Conservation (phyloP, 2,329 filamentous ascomycete species). For the Hymenoscyphus linearis region DNA sequence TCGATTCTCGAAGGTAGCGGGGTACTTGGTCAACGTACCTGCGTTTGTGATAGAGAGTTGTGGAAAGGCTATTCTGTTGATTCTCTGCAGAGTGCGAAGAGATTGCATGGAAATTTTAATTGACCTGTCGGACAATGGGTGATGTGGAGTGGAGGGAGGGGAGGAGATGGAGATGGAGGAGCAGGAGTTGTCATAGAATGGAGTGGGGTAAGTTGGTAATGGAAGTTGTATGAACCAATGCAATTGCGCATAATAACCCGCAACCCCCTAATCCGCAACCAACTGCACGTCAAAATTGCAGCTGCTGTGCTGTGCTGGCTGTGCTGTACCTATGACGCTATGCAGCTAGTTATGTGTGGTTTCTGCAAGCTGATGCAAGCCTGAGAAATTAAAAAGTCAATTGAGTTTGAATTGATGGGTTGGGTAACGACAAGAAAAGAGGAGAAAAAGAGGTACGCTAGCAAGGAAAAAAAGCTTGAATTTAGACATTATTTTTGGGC, state of each 20-base stretch:
- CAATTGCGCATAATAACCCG: not conserved
- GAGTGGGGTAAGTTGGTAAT: not conserved
- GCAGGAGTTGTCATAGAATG: conserved; percentile 1
- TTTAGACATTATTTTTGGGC: no score
- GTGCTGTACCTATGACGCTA: not conserved
- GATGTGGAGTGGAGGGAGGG: not conserved
- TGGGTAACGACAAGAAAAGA: not conserved
- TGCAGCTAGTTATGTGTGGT: not conserved
- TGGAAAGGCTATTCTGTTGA: conserved; percentile 18
- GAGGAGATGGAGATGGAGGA: not conserved
- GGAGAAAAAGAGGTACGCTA: not conserved
- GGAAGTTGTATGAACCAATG: not conserved
- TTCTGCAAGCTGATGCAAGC: not conserved
- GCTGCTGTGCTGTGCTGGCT: no score
- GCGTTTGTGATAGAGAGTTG: conserved; percentile 16
- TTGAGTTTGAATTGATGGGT: not conserved
- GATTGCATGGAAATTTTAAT: conserved; percentile 18
- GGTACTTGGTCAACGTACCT: conserved; percentile 19
- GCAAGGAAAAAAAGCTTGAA: not conserved
- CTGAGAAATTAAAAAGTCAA: not conserved
- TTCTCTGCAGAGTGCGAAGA: conserved; percentile 19
- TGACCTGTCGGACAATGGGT: not conserved
- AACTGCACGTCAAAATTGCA: not conserved
- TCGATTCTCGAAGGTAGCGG: conserved; percentile 1
- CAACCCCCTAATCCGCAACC: not conserved